Evolutionary conservation across 2,329 filamentous ascomycete species (phyloP).

Genomic region (Erysiphe pulchra): DNA sequence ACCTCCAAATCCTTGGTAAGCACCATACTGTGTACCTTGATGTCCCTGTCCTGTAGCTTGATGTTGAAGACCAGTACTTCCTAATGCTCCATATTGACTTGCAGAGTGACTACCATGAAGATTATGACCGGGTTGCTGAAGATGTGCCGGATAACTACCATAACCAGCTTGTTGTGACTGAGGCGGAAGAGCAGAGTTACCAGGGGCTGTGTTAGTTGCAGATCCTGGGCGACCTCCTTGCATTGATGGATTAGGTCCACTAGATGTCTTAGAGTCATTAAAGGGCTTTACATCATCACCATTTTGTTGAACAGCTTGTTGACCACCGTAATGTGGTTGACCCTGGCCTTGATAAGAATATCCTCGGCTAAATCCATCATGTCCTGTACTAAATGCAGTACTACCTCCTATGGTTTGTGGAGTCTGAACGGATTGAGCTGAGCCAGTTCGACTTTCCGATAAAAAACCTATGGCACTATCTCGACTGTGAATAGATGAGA

Average conservation of each 20-base stretch:
- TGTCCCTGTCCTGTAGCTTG: conserved; percentile 18
- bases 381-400: conserved; percentile 11
- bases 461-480: conserved; percentile 13
- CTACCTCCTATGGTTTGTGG: conserved; percentile 13
- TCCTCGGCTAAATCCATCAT: conserved; percentile 14
- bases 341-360: conserved; percentile 14
- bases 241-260: conserved; percentile 14
- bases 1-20: conserved; percentile 19
- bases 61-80: conserved; percentile 23
- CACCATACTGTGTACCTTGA: conserved; percentile 18
- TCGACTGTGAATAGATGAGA: conserved; percentile 13
- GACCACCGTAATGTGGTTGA: conserved; percentile 11
- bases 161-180: conserved; percentile 14
- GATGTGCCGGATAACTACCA: conserved; percentile 14
- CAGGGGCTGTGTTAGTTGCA: conserved; percentile 13
- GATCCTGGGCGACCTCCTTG: conserved; percentile 15
- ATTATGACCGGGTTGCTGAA: conserved; percentile 13
- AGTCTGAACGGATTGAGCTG: conserved; percentile 12
- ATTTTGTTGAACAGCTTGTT: conserved; percentile 11
- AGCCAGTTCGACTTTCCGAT: conserved; percentile 13
- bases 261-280: conserved; percentile 13
- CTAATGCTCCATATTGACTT: conserved; percentile 17
- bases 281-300: conserved; percentile 15
- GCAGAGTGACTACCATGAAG: conserved; percentile 14
- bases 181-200: conserved; percentile 12